Base-by-base conservation (phyloP, 306 rosid genomes). In the Parietaria judaica region DNA sequence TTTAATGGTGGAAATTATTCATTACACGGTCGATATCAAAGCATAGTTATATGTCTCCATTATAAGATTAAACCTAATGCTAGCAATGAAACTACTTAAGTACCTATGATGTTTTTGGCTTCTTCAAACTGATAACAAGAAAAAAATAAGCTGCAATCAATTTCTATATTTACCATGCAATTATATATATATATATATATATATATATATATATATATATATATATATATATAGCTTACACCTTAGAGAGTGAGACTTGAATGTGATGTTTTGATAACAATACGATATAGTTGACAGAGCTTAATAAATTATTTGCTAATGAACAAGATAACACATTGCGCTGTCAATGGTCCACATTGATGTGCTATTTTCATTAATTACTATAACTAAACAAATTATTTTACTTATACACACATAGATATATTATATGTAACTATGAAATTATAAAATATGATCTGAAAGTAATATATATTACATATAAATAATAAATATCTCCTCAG, bases 261-360 rank as follows among this genome's bases (percentile, higher is more conserved):
- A 53, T 10, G 35, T 53, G 37, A 53, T 53, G 57, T 49, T 49
- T 11, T 3, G 4, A 49, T n/a, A 49, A n/a, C 14, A 10, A 49
- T 49, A 49, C 15, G 13, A 10, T 11, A 49, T 11, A 23, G 1
- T 23, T 49, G 9, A 4, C 53, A 49, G 53, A 49, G 45, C 9
- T 41, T 3, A 41, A 5, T 41, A 41, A 41, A 41, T 41, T 41
- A 41, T n/a, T 35, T 37, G 47, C 46, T 36, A 37, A 57, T 38
- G 6, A 38, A 37, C 48, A 58, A 57, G 61, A 57, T 57, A 36
- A 57, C 49, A 58, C 1, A 11, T n/a, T 16, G 63, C 15, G 10
- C 45, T 56, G 37, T 56, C 43, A 56, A 12, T 56, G 60, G 60
- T 56, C 60, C 60, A 56, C 60, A 31, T 38, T 14, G 49, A 58